Evolutionary conservation across 345 rosid genomes (phyloP), one percentile per base, ranked within the genome.

Genomic region (Rhodomyrtus tomentosa): DNA sequence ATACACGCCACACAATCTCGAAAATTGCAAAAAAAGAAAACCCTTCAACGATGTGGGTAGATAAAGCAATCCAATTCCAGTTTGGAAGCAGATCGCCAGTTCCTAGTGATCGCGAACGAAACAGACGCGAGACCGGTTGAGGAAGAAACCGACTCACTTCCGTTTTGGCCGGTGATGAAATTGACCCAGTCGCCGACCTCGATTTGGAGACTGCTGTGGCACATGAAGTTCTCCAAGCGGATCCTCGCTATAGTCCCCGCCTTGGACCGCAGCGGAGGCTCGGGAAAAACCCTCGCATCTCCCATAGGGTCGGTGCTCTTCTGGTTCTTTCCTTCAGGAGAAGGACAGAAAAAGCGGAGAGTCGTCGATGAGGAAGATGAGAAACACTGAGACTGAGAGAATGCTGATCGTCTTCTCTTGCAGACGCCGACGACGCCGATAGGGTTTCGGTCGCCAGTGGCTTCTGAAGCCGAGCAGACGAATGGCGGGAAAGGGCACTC

Each of bases 91-190:
- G 76, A 68, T 36, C 76, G 76, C 42, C 76, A 20, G 76, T 18
- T 16, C 76, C 12, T 32, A 20, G 76, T 9, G 42, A 40, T 32
- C 42, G 45, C 42, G 50, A 56, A 20, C 25, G 84, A 50, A 55
- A 56, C 9, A 24, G 32, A 55, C 38, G 59, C 51, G 84, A 3
- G 55, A 48, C 32, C 25, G 10, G 82, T 25, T 50, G 58, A 62
- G 62, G 16, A 5, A 50, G 86, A 82, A 42, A 74, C 82, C 25
- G 48, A 82, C 92, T 68, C 87, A 96, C 99, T 96, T 90, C 99
- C 99, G 84, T 95, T 96, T 87, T 94, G 99, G 52, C 98, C 99
- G 68, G 98, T 94, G 89, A 96, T 91, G 92, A 96, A 96, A 91
- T 96, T 96, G 72, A 95, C 96, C 92, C 93, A 92, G 80, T 93